These are phyloP conservation scores for Liriodendron chinense DNA, from an alignment of 164 flowering plant species.

Conservation along the genomic window DNA sequence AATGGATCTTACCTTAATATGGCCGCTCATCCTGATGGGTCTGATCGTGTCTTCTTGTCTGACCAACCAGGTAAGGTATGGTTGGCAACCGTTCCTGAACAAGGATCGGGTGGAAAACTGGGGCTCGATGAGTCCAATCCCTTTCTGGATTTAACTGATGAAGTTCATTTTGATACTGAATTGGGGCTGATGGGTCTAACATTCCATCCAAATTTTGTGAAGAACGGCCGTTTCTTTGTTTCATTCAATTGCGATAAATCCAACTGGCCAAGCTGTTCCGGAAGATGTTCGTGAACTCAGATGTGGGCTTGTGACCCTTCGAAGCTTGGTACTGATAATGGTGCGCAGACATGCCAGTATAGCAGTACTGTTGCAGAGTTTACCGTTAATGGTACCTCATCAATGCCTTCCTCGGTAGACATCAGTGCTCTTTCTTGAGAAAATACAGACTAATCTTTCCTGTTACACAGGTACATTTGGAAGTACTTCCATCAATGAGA, in stretches of 20 bases:
- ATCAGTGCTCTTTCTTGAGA: not conserved
- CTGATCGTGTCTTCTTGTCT: slow-evolving; percentile 70
- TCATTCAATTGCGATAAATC: slow-evolving; percentile 81
- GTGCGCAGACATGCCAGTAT: slow-evolving; percentile 74
- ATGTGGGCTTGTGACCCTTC: slow-evolving; percentile 85
- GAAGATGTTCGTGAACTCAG: slow-evolving; percentile 91
- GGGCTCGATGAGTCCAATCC: slow-evolving; percentile 59
- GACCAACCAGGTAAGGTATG: slow-evolving; percentile 73
- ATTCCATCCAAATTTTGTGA: slow-evolving; percentile 72
- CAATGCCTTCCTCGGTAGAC: slow-evolving; percentile 54
- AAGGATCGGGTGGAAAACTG: slow-evolving; percentile 59
- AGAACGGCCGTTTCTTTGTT: slow-evolving; percentile 81
- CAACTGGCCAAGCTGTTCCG: slow-evolving; percentile 59
- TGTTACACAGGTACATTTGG: not conserved
- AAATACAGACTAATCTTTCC: not conserved
- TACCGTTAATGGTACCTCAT: slow-evolving; percentile 53
- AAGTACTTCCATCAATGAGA: not conserved
- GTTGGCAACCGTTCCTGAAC: slow-evolving; percentile 68
- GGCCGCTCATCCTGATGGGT: slow-evolving; percentile 90
- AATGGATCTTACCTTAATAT: slow-evolving; percentile 76
- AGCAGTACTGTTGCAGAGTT: slow-evolving; percentile 72
- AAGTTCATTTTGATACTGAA: slow-evolving; percentile 59
- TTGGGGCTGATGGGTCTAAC: slow-evolving; percentile 89
- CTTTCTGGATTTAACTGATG: slow-evolving; percentile 74
- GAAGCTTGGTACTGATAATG: slow-evolving; percentile 47